Evolutionary conservation across 1,139 yeast species (phyloP).

Genomic region (Scheffersomyces illinoinensis): DNA sequence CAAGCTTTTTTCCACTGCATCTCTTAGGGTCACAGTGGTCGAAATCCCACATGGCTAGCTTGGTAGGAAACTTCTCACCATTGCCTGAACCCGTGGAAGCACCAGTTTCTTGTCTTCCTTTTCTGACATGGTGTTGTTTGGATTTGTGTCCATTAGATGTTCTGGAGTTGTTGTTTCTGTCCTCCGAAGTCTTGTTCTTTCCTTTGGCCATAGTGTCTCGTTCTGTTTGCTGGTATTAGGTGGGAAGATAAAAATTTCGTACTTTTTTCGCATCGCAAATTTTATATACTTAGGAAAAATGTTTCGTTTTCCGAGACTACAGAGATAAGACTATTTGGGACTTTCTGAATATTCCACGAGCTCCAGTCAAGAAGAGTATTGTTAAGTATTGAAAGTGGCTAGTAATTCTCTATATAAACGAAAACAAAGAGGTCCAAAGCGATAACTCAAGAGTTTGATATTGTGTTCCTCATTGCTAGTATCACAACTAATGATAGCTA

Average conservation of each 20-base stretch:
- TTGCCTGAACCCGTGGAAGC: constrained; percentile 7
- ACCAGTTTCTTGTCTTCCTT: constrained; percentile 49
- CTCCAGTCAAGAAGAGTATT: no score
- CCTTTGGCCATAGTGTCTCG: constrained; percentile 59
- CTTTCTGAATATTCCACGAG: no score
- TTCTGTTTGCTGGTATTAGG: not conserved
- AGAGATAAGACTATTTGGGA: no score
- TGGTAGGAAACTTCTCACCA: constrained; percentile 56
- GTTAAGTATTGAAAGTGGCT: no score
- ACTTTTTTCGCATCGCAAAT: not conserved
- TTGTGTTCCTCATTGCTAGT: no score
- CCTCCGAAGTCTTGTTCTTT: constrained; percentile 57
- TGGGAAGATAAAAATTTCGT: not conserved
- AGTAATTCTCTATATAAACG: no score
- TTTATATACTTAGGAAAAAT: not conserved
- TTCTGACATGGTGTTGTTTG: constrained; percentile 52
- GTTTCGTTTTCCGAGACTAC: not conserved
- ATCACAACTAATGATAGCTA: not conserved
- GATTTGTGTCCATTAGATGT: constrained; percentile 62
- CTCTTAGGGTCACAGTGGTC: constrained; percentile 98
- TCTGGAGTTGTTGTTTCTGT: constrained; percentile 31
- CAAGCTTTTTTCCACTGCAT: constrained; percentile 93
- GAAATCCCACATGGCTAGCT: constrained; percentile 91
- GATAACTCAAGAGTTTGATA: no score
- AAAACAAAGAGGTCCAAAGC: no score